Conservation (phyloP, 2,329 filamentous ascomycete species). For the Apiospora marii region DNA sequence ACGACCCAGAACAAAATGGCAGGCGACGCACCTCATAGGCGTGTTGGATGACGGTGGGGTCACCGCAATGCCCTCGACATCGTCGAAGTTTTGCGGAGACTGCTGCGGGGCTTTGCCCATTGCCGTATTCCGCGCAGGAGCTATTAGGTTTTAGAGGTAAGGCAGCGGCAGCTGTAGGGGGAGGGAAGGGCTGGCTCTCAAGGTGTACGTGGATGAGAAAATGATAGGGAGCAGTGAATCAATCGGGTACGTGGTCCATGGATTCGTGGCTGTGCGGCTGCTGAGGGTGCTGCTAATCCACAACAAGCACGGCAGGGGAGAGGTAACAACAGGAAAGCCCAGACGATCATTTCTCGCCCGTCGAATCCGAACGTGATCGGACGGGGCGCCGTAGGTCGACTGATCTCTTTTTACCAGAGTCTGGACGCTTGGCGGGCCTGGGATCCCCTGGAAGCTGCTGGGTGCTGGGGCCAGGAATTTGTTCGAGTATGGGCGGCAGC, state of each 20-base stretch:
- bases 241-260: not conserved
- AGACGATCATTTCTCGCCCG: not conserved
- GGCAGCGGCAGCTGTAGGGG: not conserved
- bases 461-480: not conserved
- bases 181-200: not conserved
- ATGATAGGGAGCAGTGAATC: not conserved
- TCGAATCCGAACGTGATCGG: not conserved
- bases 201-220: not conserved
- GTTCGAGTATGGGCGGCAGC: not conserved
- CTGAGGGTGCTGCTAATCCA: not conserved
- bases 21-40: slow-evolving; percentile 2
- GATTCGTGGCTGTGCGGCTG: not conserved
- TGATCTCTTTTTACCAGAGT: not conserved
- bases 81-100: slow-evolving; percentile 18
- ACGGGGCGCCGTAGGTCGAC: not conserved
- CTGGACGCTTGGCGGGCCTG: slow-evolving; percentile 2
- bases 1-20: not conserved
- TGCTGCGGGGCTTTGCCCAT: slow-evolving; percentile 18
- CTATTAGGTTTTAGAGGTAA: slow-evolving; percentile 6
- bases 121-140: slow-evolving; percentile 8
- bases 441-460: not conserved
- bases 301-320: not conserved
- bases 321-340: not conserved
- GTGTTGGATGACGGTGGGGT: slow-evolving; percentile 9
- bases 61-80: slow-evolving; percentile 21